Conservation (phyloP, 2,329 filamentous ascomycete genomes). For the Xylariales sp. region DNA sequence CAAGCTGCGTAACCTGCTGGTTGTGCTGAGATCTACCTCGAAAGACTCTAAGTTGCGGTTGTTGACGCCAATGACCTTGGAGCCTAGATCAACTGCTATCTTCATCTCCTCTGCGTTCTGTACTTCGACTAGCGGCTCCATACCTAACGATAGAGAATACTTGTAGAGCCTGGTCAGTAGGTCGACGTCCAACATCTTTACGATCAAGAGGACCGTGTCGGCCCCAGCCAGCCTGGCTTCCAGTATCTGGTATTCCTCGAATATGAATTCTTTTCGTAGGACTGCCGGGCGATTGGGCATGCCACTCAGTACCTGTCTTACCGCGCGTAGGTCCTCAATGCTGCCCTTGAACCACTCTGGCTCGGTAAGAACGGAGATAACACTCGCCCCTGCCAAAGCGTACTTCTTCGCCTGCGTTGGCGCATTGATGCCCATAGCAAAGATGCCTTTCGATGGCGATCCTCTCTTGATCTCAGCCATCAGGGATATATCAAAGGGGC, state of each 20-base stretch:
- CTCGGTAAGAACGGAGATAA: constrained; percentile 97
- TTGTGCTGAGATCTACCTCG: constrained; percentile 91
- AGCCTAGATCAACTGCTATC: constrained; percentile 76
- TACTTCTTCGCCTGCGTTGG: constrained; percentile 88
- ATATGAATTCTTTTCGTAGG: constrained; percentile 93
- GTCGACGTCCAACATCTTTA: constrained; percentile 88
- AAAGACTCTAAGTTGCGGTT: constrained; percentile 96
- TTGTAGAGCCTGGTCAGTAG: constrained; percentile 74
- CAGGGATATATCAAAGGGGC: constrained; percentile 81
- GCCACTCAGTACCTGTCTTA: constrained; percentile 81
- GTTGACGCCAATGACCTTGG: constrained; percentile 93
- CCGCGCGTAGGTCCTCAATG: constrained; percentile 85
- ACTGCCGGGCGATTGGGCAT: constrained; percentile 92
- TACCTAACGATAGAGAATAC: constrained; percentile 84
- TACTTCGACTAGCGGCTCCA: constrained; percentile 97
- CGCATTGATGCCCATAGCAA: constrained; percentile 81
- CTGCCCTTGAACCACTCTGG: constrained; percentile 99
- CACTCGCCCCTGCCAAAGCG: constrained; percentile 87
- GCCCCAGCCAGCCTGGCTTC: constrained; percentile 90
- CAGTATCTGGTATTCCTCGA: constrained; percentile 96
- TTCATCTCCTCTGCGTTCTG: constrained; percentile 93
- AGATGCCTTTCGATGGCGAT: constrained; percentile 93
- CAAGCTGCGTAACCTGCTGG: constrained; percentile 79
- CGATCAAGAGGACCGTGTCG: constrained; percentile 90
- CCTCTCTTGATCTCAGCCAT: constrained; percentile 98